Percentiles rank a stretch among this genome's conserved stretches.
Conservation (phyloP, 2,329 filamentous ascomycete species). For the Ascochyta koolunga region DNA sequence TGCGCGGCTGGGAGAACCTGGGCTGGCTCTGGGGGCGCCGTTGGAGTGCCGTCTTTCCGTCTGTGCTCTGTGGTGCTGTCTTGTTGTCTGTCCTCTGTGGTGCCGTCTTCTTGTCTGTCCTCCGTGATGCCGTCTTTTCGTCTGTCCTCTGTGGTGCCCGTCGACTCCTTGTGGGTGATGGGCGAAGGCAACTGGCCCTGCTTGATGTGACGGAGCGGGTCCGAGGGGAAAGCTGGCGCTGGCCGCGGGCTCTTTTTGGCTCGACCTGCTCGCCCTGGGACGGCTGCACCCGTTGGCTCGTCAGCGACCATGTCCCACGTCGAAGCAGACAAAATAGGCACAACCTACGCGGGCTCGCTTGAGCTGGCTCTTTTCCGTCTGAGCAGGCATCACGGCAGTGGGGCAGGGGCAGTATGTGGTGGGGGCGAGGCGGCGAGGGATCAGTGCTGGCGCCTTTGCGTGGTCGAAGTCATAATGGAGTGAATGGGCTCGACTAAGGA, state of each 20-base stretch:
- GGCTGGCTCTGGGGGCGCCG: slow-evolving; percentile 59
- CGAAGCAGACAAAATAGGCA: not conserved
- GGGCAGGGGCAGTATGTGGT: not conserved
- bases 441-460: slow-evolving; percentile 31
- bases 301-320: slow-evolving; percentile 17
- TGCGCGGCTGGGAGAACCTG: slow-evolving; percentile 40
- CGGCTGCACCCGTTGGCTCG: slow-evolving; percentile 56
- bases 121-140: no score
- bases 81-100: slow-evolving; percentile 58
- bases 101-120: no score
- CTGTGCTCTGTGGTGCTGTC: no score
- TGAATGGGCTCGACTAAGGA: slow-evolving; percentile 16
- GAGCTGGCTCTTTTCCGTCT: slow-evolving; percentile 77
- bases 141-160: slow-evolving; percentile 57
- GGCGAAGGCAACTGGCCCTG: slow-evolving; percentile 76
- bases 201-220: slow-evolving; percentile 58
- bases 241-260: slow-evolving; percentile 81
- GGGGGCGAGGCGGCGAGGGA: slow-evolving; percentile 25
- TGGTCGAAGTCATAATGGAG: slow-evolving; percentile 27
- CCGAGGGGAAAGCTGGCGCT: slow-evolving; percentile 67
- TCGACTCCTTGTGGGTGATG: slow-evolving; percentile 71
- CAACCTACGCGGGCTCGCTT: slow-evolving; percentile 76
- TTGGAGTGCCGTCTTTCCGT: slow-evolving; percentile 75
- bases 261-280: slow-evolving; percentile 70
- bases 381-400: slow-evolving; percentile 62